These are phyloP conservation scores for Fusarium vanettenii DNA, from an alignment of 2,329 filamentous ascomycete genomes.

Conservation along the genomic window DNA sequence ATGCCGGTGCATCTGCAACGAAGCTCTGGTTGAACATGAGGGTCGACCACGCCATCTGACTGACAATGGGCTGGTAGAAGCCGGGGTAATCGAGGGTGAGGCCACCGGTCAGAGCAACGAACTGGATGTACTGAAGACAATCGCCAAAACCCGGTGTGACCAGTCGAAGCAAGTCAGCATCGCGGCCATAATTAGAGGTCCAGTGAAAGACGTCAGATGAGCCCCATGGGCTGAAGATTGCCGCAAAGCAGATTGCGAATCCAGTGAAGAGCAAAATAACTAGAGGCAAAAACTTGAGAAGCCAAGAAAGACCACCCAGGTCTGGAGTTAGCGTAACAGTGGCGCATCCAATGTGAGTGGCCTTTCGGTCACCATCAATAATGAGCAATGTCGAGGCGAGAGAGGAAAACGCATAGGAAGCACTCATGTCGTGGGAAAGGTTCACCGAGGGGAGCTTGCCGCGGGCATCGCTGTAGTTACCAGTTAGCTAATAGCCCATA, in stretches of 20 bases:
- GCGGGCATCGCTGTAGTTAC: conserved; percentile 43
- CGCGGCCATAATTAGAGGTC: conserved; percentile 97
- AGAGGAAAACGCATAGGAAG: conserved; percentile 88
- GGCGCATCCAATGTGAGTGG: conserved; percentile 80
- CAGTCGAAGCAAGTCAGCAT: conserved; percentile 88
- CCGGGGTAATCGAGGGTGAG: conserved; percentile 91
- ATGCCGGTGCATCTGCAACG: conserved; percentile 74
- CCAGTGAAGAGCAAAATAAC: conserved; percentile 83
- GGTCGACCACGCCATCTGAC: conserved; percentile 87
- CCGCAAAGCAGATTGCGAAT: conserved; percentile 84
- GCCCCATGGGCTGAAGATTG: conserved; percentile 94
- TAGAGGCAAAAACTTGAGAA: conserved; percentile 81
- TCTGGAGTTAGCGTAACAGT: conserved; percentile 86
- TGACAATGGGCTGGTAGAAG: conserved; percentile 91
- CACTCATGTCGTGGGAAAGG: conserved; percentile 78
- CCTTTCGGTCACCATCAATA: conserved; percentile 75
- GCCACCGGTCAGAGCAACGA: conserved; percentile 86
- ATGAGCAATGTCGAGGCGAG: conserved; percentile 80
- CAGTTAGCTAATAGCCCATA: conserved; percentile 3
- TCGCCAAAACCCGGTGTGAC: conserved; percentile 97
- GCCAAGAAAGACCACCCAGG: conserved; percentile 75
- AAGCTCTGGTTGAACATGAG: conserved; percentile 96
- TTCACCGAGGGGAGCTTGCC: conserved; percentile 76
- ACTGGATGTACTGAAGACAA: conserved; percentile 97
- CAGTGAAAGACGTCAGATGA: conserved; percentile 90